A percentile compares a stretch with the other conserved stretches of the same genome.
These are phyloP conservation scores for Oxytropis ochrocephala DNA, from an alignment of 306 rosid species.

Conservation along the genomic window DNA sequence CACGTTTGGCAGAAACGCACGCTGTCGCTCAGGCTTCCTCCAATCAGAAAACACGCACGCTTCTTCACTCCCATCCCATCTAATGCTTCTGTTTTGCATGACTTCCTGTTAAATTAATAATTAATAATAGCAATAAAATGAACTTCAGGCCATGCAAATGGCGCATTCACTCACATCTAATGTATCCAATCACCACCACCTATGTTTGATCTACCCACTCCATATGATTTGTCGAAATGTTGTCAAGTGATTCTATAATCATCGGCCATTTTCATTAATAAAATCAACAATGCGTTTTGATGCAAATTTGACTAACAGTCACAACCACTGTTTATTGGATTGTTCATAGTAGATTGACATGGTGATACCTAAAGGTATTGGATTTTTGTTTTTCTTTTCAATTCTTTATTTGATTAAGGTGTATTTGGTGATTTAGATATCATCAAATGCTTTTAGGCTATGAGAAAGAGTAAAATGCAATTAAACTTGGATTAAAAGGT, in stretches of 20 bases:
- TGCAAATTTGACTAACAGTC: constrained; percentile 36
- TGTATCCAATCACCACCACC: constrained; percentile 38
- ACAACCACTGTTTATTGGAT: constrained; percentile 48
- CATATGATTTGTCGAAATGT: constrained; percentile 58
- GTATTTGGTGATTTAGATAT: too few relatives aligned
- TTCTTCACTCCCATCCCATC: too few relatives aligned
- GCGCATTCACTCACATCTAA: constrained; percentile 47
- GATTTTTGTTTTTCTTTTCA: constrained; percentile 36
- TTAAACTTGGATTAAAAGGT: too few relatives aligned
- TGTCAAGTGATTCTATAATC: constrained; percentile 69
- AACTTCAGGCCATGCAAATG: constrained; percentile 45
- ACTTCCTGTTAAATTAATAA: too few relatives aligned
- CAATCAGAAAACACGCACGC: too few relatives aligned
- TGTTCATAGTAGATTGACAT: constrained; percentile 91
- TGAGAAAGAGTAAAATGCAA: too few relatives aligned
- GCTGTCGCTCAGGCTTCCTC: too few relatives aligned
- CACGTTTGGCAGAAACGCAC: too few relatives aligned
- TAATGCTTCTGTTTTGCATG: too few relatives aligned
- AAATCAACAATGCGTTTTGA: constrained; percentile 67
- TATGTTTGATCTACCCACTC: constrained; percentile 34
- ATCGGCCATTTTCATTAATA: constrained; percentile 72
- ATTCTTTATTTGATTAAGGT: constrained; percentile 41
- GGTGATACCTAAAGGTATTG: constrained; percentile 51
- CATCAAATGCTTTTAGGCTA: too few relatives aligned
- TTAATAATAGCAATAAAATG: too few relatives aligned